Percentiles rank a stretch among this genome's conserved stretches.
These are phyloP conservation scores for Pseudomonodictys pantanalensis DNA, from an alignment of 495 filamentous ascomycete genomes.

Conservation along the genomic window DNA sequence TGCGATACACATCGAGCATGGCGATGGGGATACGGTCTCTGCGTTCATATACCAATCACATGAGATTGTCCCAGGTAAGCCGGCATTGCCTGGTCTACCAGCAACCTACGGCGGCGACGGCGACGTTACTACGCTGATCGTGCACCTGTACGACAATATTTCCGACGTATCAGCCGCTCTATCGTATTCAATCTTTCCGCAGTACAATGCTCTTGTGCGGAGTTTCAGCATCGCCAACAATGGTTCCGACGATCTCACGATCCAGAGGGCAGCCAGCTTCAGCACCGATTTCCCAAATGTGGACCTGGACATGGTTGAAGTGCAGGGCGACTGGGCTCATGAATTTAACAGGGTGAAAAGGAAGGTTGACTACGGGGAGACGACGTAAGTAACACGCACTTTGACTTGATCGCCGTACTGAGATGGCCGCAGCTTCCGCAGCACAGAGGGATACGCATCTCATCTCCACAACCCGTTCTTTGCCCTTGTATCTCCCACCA, in stretches of 20 bases:
- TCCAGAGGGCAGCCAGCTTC: constrained; percentile 52
- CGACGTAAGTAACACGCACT: constrained; percentile 32
- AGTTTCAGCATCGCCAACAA: constrained; percentile 54
- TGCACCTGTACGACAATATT: constrained; percentile 52
- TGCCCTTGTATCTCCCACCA: constrained; percentile 48
- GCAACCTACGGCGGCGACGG: constrained; percentile 49
- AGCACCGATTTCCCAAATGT: constrained; percentile 54
- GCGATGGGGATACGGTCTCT: constrained; percentile 51
- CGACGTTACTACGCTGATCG: constrained; percentile 52
- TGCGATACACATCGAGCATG: constrained; percentile 52
- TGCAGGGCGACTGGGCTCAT: constrained; percentile 54
- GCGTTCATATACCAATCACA: constrained; percentile 50
- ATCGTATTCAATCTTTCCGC: constrained; percentile 55
- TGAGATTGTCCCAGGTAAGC: constrained; percentile 47
- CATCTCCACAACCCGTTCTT: constrained; percentile 57
- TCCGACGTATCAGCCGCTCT: constrained; percentile 50
- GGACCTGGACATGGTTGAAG: constrained; percentile 53
- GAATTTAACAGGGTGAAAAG: constrained; percentile 46
- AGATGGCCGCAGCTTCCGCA: too few relatives aligned
- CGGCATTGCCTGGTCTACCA: constrained; percentile 48
- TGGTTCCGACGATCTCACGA: constrained; percentile 45
- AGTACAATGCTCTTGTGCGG: constrained; percentile 52
- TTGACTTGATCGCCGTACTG: constrained; percentile 34
- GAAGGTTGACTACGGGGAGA: constrained; percentile 42
- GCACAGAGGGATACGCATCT: constrained; percentile 52